These are phyloP conservation scores for Amanita thiersii DNA, from an alignment of 768 basidiomycete species.

Conservation along the genomic window DNA sequence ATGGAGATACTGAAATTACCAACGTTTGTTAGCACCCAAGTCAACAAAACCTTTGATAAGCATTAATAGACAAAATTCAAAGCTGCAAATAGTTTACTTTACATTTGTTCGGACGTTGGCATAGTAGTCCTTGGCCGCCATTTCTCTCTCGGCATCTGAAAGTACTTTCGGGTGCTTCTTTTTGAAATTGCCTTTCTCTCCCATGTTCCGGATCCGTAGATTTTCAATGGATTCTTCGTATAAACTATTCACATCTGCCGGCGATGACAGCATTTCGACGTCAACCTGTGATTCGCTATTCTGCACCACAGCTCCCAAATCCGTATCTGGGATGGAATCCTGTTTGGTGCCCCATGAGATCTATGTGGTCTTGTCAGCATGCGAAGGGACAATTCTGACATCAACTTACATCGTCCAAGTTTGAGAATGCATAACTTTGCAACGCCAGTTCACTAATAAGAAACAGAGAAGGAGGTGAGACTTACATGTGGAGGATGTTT, in stretches of 20 bases:
- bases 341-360: constrained; percentile 98
- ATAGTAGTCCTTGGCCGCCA: constrained; percentile 78
- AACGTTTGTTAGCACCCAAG: constrained; percentile 84
- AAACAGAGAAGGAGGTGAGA: constrained; percentile 11
- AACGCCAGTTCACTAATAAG: constrained; percentile 2
- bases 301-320: constrained; percentile 79
- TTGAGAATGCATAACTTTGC: constrained; percentile 73
- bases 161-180: constrained; percentile 17
- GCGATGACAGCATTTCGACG: constrained; percentile 76
- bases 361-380: constrained; percentile 24
- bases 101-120: constrained; percentile 82
- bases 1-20: constrained; percentile 8
- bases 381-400: constrained; percentile 1
- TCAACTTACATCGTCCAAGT: constrained; percentile 69
- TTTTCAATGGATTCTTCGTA: constrained; percentile 82
- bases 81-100: constrained; percentile 4
- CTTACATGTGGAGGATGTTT: constrained; percentile 72
- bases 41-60: constrained; percentile 46
- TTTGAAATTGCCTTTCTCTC: constrained; percentile 17
- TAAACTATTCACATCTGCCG: constrained; percentile 73
- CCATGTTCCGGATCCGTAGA: constrained; percentile 32
- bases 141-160: constrained; percentile 56
- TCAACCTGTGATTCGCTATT: constrained; percentile 79
- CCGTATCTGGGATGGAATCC: constrained; percentile 60
- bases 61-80: background rate